phyloP scores from a whole-genome alignment of 2,329 filamentous ascomycete genomes.

The Phyllosticta capitalensis region DNA sequence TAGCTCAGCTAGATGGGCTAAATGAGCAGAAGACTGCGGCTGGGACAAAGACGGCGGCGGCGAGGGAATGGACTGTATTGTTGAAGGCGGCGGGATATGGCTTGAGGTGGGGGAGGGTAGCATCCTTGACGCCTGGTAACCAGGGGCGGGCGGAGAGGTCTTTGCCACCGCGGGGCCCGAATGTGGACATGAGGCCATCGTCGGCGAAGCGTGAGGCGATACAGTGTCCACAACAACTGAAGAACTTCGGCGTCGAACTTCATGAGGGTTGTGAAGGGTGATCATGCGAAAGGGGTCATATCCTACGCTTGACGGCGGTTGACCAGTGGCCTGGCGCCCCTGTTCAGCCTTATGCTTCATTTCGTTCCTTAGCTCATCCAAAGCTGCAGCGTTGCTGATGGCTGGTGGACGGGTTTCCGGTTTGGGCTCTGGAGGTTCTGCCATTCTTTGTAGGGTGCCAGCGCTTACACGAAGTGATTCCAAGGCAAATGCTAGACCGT shows the following conservation, averaged over 20 bases:
- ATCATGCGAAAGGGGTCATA: conserved; percentile 2
- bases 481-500: not conserved
- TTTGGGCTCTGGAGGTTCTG: not conserved
- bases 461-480: not conserved
- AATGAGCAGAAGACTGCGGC: conserved; percentile 21
- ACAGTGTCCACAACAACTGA: conserved; percentile 4
- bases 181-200: not conserved
- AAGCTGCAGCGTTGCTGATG: not conserved
- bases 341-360: conserved; percentile 6
- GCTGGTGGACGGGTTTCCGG: not conserved
- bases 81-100: conserved; percentile 18
- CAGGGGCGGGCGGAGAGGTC: conserved; percentile 1
- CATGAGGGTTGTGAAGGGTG: not conserved
- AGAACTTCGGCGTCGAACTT: conserved; percentile 7
- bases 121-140: conserved; percentile 12
- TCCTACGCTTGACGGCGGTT: conserved; percentile 4
- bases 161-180: not conserved
- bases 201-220: conserved; percentile 5
- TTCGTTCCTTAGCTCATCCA: conserved; percentile 1
- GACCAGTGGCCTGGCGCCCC: not conserved
- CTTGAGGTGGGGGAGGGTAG: conserved; percentile 25
- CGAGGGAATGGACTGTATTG: conserved; percentile 13
- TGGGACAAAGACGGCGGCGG: conserved; percentile 5
- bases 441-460: not conserved
- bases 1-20: conserved; percentile 37